Evolutionary conservation across 1,284 basidiomycete genomes (phyloP).

Genomic region (Microbotryum saponariae): DNA sequence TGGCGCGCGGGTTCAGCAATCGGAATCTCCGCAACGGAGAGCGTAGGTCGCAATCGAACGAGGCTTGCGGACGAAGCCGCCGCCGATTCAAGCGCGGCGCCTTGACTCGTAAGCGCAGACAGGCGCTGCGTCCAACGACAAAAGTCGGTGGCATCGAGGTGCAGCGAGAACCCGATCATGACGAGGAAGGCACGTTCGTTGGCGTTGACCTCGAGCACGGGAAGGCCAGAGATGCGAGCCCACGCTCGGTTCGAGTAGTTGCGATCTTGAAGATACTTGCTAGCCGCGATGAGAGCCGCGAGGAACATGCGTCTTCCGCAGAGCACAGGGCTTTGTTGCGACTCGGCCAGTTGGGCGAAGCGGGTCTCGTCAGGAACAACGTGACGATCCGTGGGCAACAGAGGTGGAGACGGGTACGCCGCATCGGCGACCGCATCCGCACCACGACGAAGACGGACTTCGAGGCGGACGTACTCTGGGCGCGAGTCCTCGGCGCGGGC

Average conservation of each 20-base stretch:
- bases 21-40: too few species aligned
- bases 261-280: slow-evolving; percentile 86
- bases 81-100: background rate
- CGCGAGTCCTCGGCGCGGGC: slow-evolving; percentile 14
- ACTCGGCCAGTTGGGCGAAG: slow-evolving; percentile 8
- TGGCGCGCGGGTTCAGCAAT: too few species aligned
- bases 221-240: slow-evolving; percentile 56
- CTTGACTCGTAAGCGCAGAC: slow-evolving; percentile 6
- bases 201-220: slow-evolving; percentile 42
- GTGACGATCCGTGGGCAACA: background rate
- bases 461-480: slow-evolving; percentile 10
- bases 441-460: background rate
- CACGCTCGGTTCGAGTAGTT: slow-evolving; percentile 84
- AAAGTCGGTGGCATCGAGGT: slow-evolving; percentile 37
- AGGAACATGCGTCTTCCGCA: slow-evolving; percentile 83
- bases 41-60: too few species aligned
- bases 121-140: slow-evolving; percentile 25
- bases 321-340: slow-evolving; percentile 52
- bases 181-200: slow-evolving; percentile 44
- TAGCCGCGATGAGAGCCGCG: slow-evolving; percentile 75
- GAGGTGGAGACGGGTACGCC: background rate
- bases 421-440: background rate
- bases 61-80: background rate
- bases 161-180: slow-evolving; percentile 43
- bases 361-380: background rate